These are phyloP conservation scores for Mucor circinelloides DNA, from an alignment of 371 early-diverging fungal species.

Conservation along the genomic window DNA sequence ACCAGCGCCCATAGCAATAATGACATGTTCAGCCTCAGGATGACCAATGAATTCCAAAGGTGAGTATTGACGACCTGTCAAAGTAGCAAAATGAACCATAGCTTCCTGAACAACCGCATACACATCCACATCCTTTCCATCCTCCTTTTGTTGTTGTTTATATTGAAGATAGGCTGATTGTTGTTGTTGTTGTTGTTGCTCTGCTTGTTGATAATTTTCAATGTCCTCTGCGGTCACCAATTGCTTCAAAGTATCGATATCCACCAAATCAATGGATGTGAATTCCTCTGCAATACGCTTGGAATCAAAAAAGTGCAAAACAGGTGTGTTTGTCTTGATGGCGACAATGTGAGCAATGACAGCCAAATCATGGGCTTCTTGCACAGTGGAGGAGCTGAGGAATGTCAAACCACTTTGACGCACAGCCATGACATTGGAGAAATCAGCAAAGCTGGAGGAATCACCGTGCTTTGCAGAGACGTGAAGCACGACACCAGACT, in stretches of 20 bases:
- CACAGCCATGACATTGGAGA: slow-evolving; percentile 73
- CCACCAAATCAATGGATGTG: slow-evolving; percentile 29
- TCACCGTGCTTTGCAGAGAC: slow-evolving; percentile 45
- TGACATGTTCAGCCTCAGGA: slow-evolving; percentile 55
- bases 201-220: slow-evolving; percentile 26
- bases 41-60: slow-evolving; percentile 59
- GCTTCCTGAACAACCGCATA: slow-evolving; percentile 34
- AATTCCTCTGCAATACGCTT: slow-evolving; percentile 45
- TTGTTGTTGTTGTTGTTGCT: neutral
- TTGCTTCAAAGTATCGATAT: slow-evolving; percentile 16
- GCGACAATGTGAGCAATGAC: slow-evolving; percentile 66
- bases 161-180: slow-evolving; percentile 43
- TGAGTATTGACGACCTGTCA: slow-evolving; percentile 52
- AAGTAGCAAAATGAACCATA: slow-evolving; percentile 39
- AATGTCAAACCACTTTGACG: slow-evolving; percentile 78
- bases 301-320: slow-evolving; percentile 62
- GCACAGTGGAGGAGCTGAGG: slow-evolving; percentile 68
- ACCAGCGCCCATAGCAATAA: slow-evolving; percentile 68
- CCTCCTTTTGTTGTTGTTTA: slow-evolving; percentile 24
- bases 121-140: slow-evolving; percentile 26
- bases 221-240: slow-evolving; percentile 39
- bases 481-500: slow-evolving; percentile 60
- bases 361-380: slow-evolving; percentile 75
- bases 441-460: slow-evolving; percentile 41
- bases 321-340: slow-evolving; percentile 59